These are phyloP conservation scores for Xylaria longipes DNA, from an alignment of 495 filamentous ascomycete species.

Conservation along the genomic window DNA sequence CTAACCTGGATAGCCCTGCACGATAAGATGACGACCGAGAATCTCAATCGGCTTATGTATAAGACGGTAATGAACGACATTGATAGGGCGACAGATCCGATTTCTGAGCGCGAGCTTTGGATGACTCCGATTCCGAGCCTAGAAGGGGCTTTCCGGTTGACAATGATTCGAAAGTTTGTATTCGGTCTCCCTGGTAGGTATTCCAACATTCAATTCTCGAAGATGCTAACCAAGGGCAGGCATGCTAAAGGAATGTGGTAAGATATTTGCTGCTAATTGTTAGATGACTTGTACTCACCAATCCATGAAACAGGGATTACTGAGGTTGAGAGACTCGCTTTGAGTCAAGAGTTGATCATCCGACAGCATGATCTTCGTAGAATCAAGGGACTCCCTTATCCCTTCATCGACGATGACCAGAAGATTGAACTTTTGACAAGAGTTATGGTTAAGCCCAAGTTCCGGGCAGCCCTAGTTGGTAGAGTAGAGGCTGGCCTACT, in stretches of 20 bases:
- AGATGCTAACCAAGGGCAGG: background rate
- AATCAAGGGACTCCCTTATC: conserved; percentile 16
- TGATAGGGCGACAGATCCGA: background rate
- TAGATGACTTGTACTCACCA: background rate
- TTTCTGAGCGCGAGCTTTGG: conserved; percentile 6
- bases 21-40: conserved; percentile 22
- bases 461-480: conserved; percentile 16
- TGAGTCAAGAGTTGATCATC: background rate
- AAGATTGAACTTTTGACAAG: conserved; percentile 30
- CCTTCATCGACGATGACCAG: conserved; percentile 17
- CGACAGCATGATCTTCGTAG: background rate
- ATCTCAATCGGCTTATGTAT: conserved; percentile 29
- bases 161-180: conserved; percentile 1
- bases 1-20: conserved; percentile 1
- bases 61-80: conserved; percentile 21
- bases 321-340: conserved; percentile 13
- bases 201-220: background rate
- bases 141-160: conserved; percentile 12
- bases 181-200: conserved; percentile 8
- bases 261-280: background rate
- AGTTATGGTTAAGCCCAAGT: conserved; percentile 25
- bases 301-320: background rate
- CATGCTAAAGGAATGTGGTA: conserved; percentile 13
- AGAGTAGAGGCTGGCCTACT: conserved; percentile 19
- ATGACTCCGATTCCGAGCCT: background rate